Conservation (phyloP, 202 grass and related monocot genomes). For the Musa balbisiana region DNA sequence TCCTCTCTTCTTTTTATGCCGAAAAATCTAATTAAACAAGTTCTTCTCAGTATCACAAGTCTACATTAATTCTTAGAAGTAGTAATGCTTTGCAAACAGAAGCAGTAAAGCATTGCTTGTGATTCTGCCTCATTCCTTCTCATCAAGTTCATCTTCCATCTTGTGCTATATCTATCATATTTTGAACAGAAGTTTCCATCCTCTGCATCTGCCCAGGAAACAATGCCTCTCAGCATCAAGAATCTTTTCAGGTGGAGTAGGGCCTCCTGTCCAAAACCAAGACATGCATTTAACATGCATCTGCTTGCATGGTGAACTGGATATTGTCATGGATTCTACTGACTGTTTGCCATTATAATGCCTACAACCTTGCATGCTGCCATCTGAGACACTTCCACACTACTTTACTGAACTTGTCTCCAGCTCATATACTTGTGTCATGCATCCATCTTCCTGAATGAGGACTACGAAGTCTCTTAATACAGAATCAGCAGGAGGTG, state of each 20-base stretch:
- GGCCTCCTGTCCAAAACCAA: background rate
- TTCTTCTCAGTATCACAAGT: too few species aligned
- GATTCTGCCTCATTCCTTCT: too few species aligned
- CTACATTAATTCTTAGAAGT: too few species aligned
- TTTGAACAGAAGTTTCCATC: background rate
- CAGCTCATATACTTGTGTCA: background rate
- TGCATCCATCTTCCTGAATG: too few species aligned
- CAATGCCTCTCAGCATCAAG: background rate
- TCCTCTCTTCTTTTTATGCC: too few species aligned
- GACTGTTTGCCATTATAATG: conserved; percentile 1
- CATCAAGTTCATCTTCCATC: too few species aligned
- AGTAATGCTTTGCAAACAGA: too few species aligned
- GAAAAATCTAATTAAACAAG: too few species aligned
- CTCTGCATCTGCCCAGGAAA: background rate
- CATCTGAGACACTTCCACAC: conserved; percentile 1
- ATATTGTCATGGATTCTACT: background rate
- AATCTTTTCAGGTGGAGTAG: background rate
- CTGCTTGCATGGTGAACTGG: background rate
- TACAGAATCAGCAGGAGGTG: background rate
- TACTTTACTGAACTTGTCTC: background rate
- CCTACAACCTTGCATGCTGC: background rate
- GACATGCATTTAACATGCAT: background rate
- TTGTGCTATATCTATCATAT: too few species aligned
- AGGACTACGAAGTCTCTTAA: background rate
- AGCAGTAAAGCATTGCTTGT: too few species aligned